Percentiles rank a stretch among this genome's conserved stretches.
phyloP scores from a whole-genome alignment of 495 filamentous ascomycete genomes.

The Penicillium crystallinum region DNA sequence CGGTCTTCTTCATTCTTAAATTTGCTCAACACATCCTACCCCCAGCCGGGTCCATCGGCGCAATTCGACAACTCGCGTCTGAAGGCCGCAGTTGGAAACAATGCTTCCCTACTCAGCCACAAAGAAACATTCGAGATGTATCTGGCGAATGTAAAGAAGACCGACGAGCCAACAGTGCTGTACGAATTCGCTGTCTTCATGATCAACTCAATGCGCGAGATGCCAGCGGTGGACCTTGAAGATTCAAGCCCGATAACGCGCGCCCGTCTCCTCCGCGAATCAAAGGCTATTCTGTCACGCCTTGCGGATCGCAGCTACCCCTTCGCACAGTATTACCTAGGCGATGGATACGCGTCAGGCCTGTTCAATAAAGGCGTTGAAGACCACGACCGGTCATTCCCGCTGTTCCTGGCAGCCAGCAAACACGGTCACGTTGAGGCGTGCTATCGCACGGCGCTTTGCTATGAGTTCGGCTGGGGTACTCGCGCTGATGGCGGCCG shows the following conservation, averaged over 20 bases:
- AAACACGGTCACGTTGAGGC: conserved; percentile 98
- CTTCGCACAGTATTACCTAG: conserved; percentile 96
- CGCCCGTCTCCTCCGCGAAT: conserved; percentile 75
- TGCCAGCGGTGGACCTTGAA: conserved; percentile 36
- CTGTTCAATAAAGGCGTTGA: conserved; percentile 89
- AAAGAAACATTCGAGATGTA: conserved; percentile 97
- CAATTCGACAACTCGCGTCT: conserved; percentile 73
- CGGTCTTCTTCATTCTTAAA: conserved; percentile 80
- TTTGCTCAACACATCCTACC: conserved; percentile 81
- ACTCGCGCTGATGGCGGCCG: conserved; percentile 81
- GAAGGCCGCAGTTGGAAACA: conserved; percentile 71
- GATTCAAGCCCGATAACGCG: conserved; percentile 44
- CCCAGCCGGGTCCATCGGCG: conserved; percentile 72
- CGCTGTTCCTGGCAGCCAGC: conserved; percentile 85
- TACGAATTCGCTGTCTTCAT: conserved; percentile 96
- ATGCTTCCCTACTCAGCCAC: conserved; percentile 82
- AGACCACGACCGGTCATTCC: conserved; percentile 85
- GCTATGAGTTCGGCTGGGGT: conserved; percentile 98
- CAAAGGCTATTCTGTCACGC: conserved; percentile 79
- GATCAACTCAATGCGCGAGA: conserved; percentile 75
- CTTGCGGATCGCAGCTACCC: conserved; percentile 83
- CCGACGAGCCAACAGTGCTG: conserved; percentile 77
- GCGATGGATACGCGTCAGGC: conserved; percentile 88
- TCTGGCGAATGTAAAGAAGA: conserved; percentile 91
- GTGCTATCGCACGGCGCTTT: conserved; percentile 86